These are phyloP conservation scores for Apiotrichum gracile DNA, from an alignment of 1,284 basidiomycete species.

Conservation along the genomic window DNA sequence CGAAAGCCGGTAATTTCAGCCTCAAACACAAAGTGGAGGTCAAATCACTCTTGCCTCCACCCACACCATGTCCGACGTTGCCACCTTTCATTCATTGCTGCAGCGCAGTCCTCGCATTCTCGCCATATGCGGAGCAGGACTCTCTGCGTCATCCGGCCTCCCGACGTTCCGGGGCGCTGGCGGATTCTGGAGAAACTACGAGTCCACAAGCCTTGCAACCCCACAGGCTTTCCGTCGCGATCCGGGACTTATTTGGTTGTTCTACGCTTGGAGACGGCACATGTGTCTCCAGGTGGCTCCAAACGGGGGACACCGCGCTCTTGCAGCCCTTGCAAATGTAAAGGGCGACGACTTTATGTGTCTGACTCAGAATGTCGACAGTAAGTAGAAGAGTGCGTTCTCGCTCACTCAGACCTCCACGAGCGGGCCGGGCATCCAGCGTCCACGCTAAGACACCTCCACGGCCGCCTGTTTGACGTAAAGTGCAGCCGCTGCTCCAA, in stretches of 20 bases:
- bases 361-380: constrained; percentile 15
- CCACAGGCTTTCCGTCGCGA: constrained; percentile 10
- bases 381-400: constrained; percentile 4
- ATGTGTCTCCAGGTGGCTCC: constrained; percentile 2
- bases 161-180: constrained; percentile 16
- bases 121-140: constrained; percentile 10
- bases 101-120: constrained; percentile 6
- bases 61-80: constrained; percentile 11
- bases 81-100: constrained; percentile 9
- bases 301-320: constrained; percentile 7
- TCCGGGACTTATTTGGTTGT: constrained; percentile 12
- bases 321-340: constrained; percentile 1
- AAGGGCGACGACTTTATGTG: constrained; percentile 3
- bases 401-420: constrained; percentile 6
- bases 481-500: constrained; percentile 7
- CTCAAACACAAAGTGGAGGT: not conserved
- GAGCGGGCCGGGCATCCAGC: constrained; percentile 10
- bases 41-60: not conserved
- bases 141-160: constrained; percentile 7
- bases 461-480: constrained; percentile 11
- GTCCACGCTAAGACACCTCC: constrained; percentile 5
- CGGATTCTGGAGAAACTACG: constrained; percentile 13
- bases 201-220: constrained; percentile 8
- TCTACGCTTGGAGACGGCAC: constrained; percentile 14
- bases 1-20: too few relatives aligned